Base-by-base conservation (phyloP, 257 asterid genomes). In the Orobanche coerulescens region DNA sequence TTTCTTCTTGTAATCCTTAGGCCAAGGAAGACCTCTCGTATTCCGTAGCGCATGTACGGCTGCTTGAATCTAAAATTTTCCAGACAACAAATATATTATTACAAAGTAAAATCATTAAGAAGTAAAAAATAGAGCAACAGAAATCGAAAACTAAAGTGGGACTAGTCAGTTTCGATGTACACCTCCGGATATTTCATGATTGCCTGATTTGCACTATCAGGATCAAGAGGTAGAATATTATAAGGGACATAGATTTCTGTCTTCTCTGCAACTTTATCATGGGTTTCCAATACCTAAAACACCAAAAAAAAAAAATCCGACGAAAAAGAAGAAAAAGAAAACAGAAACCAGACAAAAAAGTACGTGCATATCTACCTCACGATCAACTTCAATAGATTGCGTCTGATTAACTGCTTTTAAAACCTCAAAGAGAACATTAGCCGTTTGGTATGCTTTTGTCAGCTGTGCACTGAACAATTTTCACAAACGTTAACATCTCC, bases 181-280 rank as follows among this genome's bases (percentile, higher is more conserved):
- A 85, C 96, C 96, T 88, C 96, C 1, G 96, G 96, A 78, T 86
- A 86, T 76, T 78, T 83, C 95, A 88, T 88, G 68, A 88, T 88
- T n/a, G 96, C 90, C 73, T 88, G 96, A 72, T 83, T 78, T 62
- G 94, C 95, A 80, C 96, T 85, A 58, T 88, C 96, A 55, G 95
- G 96, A 77, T 88, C 96, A 34, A 88, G 88, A 62, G 96, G 96
- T 61, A 88, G 84, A 76, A 85, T 85, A 60, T 88, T 88, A 57
- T 88, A 88, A 25, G 96, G 96, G 62, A 84, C 90, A 61, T 81
- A 85, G 33, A 88, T 88, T 75, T 85, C 93, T 39, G 95, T 88
- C 85, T 88, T 85, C 78, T 88, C 94, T 5, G 95, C 87, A 74
- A 88, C 94, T 78, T 85, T 83, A 73, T 85, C 95, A 66, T 86